Evolutionary conservation across 495 filamentous ascomycete species (phyloP), one percentile per base, ranked within the genome.

Genomic region (Thermochaetoides thermophila): DNA sequence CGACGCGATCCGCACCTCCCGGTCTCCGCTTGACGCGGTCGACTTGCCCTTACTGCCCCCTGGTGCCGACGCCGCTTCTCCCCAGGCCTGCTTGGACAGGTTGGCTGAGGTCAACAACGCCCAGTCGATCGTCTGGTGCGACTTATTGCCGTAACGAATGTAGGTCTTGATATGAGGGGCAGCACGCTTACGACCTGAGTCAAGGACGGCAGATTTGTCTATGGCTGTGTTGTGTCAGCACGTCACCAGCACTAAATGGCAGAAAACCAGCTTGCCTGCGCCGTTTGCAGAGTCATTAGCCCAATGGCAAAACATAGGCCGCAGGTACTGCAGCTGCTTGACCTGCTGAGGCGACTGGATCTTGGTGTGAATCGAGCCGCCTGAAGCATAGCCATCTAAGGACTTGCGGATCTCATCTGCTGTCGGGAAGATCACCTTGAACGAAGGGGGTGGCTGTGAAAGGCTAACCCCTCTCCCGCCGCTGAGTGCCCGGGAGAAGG

Each of bases 91-190:
- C 35, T 74, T 91, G 0, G 81, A 87, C 3, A 94, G 55, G 44
- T 93, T 93, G 10, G 85, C 84, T 7, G 80, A 84, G 1, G 82
- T 85, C 5, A 89, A 47, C 43, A 94, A 67, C 13, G 82, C 84
- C 85, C 85, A 94, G 44, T 87, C 81, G 23, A 92, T 81, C 14
- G 34, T 17, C 9, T 21, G 29, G 1, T 55, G 53, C 39, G 63
- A 59, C 1, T 38, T 45, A 33, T 72, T 57, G 7, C 61, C 47
- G 46, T 76, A 91, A 4, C 82, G 73, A 29, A 87, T 73, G 38
- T 89, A 94, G 0, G 84, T 92, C 51, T 94, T 94, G 42, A 92
- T 81, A 47, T 94, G 85, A 0, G 85, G 85, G 3, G 85, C 84
- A 3, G 84, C 84, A n/a, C 71, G 65, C n/a, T 71, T 63, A 27